Base-by-base conservation (phyloP, 192 early-diverging fungal genomes). In the Umbelopsis vinacea region DNA sequence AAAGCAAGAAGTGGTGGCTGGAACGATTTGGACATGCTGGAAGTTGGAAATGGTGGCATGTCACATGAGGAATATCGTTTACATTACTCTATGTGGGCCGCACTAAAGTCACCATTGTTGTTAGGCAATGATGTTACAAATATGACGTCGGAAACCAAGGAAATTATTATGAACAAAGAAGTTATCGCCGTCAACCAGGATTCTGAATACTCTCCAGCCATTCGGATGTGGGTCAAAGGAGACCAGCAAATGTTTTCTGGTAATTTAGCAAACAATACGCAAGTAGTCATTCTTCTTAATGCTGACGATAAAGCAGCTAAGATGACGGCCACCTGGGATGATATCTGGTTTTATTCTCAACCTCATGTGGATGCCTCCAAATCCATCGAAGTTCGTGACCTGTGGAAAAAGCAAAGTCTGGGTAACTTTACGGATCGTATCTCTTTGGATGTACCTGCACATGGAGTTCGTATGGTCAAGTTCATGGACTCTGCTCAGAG, bases 161-260 rank as follows among this genome's bases (percentile, higher is more conserved):
- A 67, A 26, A 83, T 86, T 47, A 19, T 89, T 0, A 69, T 55
- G n/a, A 83, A 89, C 73, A 22, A 47, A 11, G 84, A 89, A 37
- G 78, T 89, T 24, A 88, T 90, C 55, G 83, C 79, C 3, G 72
- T 90, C 67, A 88, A 88, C 63, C 87, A 90, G 74, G 89, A 90
- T 63, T 50, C 79, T 6, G 70, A 84, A 0, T 85, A 83, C 26
- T 67, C 53, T 29, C 38, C 74, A 21, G 83, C 80, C 2, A 22
- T 52, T 37, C 48, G 72, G 19, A 67, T 74, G 17, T 73, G 54
- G 24, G 24, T 15, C 1, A 50, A 68, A 37, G 72, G 38, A 6
- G 70, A 70, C 26, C 52, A 73, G 15, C 46, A 74, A 19, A 46
- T 81, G 46, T 82, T 73, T 69, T 67, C 73, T 21, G 81, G 81